Evolutionary conservation across 2,329 filamentous ascomycete genomes (phyloP), one percentile per base, ranked within the genome.

Genomic region (Coniochaeta sp.): DNA sequence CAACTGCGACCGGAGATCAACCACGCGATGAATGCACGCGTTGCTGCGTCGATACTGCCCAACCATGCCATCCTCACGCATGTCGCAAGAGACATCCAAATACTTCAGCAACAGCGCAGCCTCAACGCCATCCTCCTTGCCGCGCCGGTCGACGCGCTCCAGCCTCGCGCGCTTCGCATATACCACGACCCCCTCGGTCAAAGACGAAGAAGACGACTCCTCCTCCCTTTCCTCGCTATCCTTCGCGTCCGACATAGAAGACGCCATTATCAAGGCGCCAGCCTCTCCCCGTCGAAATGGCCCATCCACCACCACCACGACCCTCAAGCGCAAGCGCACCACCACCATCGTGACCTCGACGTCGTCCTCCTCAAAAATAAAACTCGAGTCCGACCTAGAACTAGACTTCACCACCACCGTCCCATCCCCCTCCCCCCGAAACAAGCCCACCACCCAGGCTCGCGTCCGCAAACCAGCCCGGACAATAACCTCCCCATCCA

Each of bases 31-130:
- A 12, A 42, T 42, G 38, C 22, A 26, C 3, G 38, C 10, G 12
- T 14, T 42, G 38, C 8, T 26, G 8, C 38, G 38, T 14, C 38
- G 20, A 42, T 26, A 42, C 38, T 14, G 38, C 38, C 20, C 6
- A 49, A 51, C 33, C 24, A 84, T 83, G 81, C 72, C 76, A 38
- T 78, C 79, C 4, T 84, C 82, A 8, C 72, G 75, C 38, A 67
- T 82, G 50, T 82, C 81, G 8, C 74, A 74, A 59, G 81, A 85
- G 26, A 79, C 82, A 1, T 68, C 79, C 4, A 80, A 75, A 55
- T 65, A 83, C n/a, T 68, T 83, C 47, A 72, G 77, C 56, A 65
- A 70, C 6, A 59, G 74, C n/a, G 69, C 74, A 3, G 62, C 38
- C 7, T 42, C 55, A n/a, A 38, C 52, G 16, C 27, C 52, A 26